Evolutionary conservation across 306 rosid species (phyloP).

Genomic region (Mimosa bimucronata): DNA sequence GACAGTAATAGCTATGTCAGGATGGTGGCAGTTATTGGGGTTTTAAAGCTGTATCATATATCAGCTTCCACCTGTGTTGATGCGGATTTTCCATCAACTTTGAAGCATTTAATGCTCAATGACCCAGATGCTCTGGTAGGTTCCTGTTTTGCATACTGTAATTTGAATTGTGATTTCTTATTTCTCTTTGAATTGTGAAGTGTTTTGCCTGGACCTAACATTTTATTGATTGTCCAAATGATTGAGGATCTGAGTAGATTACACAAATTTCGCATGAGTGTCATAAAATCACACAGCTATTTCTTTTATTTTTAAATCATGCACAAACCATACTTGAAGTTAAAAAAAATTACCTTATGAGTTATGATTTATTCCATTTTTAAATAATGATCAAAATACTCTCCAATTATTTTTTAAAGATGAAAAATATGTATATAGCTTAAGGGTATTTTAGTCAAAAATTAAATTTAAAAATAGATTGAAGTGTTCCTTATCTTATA

Average conservation of each 20-base stretch:
- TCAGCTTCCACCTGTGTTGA: slow-evolving; percentile 91
- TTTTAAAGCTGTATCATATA: slow-evolving; percentile 90
- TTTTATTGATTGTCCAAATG: too few species aligned
- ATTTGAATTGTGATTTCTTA: slow-evolving; percentile 23
- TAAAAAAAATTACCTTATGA: too few species aligned
- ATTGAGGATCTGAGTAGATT: too few species aligned
- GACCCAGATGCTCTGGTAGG: slow-evolving; percentile 91
- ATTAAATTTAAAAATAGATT: neutral
- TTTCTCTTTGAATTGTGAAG: slow-evolving; percentile 13
- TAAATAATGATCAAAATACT: too few species aligned
- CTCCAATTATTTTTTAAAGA: too few species aligned
- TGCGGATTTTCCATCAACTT: slow-evolving; percentile 81
- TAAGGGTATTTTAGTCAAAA: neutral
- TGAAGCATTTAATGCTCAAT: slow-evolving; percentile 86
- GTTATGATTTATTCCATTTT: too few species aligned
- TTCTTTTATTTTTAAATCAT: too few species aligned
- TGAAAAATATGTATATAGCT: too few species aligned
- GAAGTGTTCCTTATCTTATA: neutral
- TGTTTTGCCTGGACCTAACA: slow-evolving; percentile 18
- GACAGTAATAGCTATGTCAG: slow-evolving; percentile 89
- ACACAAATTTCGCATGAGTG: too few species aligned
- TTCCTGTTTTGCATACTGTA: slow-evolving; percentile 23
- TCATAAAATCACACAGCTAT: too few species aligned
- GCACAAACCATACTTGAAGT: too few species aligned
- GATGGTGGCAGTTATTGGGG: slow-evolving; percentile 89